Conservation (phyloP, 352 stramenopile genomes). For the Globisporangium recalcitrans region DNA sequence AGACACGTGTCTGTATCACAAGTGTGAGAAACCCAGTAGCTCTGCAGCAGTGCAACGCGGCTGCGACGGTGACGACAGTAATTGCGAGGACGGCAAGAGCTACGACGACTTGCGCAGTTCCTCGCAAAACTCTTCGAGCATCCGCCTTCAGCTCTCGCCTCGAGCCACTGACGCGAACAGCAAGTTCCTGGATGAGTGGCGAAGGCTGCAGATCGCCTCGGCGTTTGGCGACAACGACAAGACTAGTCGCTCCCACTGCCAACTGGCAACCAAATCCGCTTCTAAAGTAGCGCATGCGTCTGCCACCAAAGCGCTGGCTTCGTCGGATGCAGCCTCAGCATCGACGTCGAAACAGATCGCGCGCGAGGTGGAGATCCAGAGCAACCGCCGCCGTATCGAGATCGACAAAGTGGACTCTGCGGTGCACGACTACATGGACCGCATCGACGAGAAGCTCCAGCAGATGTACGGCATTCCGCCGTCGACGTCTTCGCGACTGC, state of each 20-base stretch:
- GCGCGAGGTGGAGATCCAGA: conserved; percentile 12
- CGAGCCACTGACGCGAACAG: conserved; percentile 7
- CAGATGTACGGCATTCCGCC: conserved; percentile 75
- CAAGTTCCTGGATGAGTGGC: conserved; percentile 17
- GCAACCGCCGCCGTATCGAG: conserved; percentile 31
- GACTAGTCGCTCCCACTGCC: background rate
- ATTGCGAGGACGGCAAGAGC: background rate
- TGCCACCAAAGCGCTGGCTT: background rate
- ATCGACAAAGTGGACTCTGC: conserved; percentile 68
- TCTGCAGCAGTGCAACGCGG: background rate
- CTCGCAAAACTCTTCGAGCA: background rate
- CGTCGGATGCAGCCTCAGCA: background rate
- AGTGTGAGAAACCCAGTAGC: background rate
- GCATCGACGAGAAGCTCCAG: conserved; percentile 73
- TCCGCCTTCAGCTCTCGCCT: conserved; percentile 1
- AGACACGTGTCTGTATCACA: conserved; percentile 16
- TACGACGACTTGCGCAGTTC: background rate
- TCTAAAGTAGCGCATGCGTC: background rate
- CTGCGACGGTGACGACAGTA: background rate
- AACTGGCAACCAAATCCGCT: background rate
- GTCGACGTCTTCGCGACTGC: conserved; percentile 17
- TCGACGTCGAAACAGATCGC: conserved; percentile 10
- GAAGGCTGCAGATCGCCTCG: conserved; percentile 7
- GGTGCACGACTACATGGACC: conserved; percentile 79
- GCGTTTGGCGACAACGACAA: conserved; percentile 9